Conservation (phyloP, 2,329 filamentous ascomycete species). For the Cryphonectria naterciae region DNA sequence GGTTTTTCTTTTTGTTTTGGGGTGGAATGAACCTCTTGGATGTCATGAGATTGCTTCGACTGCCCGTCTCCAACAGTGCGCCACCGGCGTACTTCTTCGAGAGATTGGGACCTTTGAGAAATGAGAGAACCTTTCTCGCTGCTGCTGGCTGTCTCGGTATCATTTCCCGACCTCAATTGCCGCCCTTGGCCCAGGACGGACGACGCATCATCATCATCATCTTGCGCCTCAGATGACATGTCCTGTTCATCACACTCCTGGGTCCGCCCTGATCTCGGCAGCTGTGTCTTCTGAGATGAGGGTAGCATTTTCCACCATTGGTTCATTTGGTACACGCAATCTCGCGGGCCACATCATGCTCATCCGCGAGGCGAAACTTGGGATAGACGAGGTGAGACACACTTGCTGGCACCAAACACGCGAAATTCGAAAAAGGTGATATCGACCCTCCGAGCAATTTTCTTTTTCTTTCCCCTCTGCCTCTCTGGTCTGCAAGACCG, state of each 20-base stretch:
- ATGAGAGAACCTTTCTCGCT: not conserved
- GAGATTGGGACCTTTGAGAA: not conserved
- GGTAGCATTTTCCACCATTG: not conserved
- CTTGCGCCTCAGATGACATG: not conserved
- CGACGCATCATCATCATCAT: not conserved
- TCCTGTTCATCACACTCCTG: not conserved
- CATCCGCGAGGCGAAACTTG: not conserved
- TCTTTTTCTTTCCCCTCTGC: not conserved
- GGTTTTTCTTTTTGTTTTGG: not conserved
- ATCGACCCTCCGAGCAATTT: not conserved
- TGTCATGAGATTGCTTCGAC: not conserved
- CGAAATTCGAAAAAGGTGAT: not conserved
- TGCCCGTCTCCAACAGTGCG: not conserved
- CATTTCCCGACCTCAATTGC: not conserved
- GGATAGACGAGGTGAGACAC: not conserved
- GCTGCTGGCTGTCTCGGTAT: not conserved
- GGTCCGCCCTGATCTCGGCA: constrained; percentile 13
- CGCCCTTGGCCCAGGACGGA: not conserved
- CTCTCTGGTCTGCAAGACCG: not conserved
- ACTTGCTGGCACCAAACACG: not conserved
- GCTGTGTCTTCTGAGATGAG: constrained; percentile 9
- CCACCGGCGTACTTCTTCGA: not conserved
- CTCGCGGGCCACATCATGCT: not conserved
- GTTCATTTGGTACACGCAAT: not conserved
- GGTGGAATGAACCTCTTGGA: not conserved